phyloP scores from a whole-genome alignment of 2,329 filamentous ascomycete genomes.

The Gnomoniopsis sp. region DNA sequence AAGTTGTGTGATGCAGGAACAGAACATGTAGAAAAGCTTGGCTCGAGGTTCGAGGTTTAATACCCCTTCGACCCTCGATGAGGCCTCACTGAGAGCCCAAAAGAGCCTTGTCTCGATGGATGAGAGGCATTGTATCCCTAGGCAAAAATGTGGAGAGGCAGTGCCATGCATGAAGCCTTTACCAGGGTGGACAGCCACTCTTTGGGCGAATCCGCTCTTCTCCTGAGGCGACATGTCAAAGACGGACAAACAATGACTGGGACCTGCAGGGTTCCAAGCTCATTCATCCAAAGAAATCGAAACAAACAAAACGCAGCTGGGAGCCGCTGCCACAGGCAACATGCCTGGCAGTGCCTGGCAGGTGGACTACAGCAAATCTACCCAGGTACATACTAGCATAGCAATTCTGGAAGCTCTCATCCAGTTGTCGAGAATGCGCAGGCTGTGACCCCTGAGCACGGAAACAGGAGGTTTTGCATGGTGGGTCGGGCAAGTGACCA shows the following conservation, averaged over 20 bases:
- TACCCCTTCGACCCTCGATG: not conserved
- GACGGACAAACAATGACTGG: not conserved
- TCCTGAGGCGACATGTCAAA: conserved; percentile 2
- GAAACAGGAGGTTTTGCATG: conserved; percentile 1
- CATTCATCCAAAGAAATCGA: not conserved
- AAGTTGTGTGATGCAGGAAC: not conserved
- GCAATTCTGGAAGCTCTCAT: conserved; percentile 3
- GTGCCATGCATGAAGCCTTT: not conserved
- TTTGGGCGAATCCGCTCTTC: not conserved
- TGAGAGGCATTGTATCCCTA: not conserved
- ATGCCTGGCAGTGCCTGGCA: not conserved
- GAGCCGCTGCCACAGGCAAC: not conserved
- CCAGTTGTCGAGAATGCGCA: not conserved
- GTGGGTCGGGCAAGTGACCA: not conserved
- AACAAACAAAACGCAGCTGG: not conserved
- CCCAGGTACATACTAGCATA: too few relatives aligned
- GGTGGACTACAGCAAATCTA: not conserved
- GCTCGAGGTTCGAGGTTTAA: conserved; percentile 2
- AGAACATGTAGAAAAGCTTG: not conserved
- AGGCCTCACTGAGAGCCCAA: not conserved
- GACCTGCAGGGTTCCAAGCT: not conserved
- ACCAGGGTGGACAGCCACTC: conserved; percentile 2
- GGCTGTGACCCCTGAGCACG: not conserved
- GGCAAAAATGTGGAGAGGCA: conserved; percentile 1
- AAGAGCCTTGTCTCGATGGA: not conserved